Conservation (phyloP, 805 yeast species). For the Candida morakotiae region DNA sequence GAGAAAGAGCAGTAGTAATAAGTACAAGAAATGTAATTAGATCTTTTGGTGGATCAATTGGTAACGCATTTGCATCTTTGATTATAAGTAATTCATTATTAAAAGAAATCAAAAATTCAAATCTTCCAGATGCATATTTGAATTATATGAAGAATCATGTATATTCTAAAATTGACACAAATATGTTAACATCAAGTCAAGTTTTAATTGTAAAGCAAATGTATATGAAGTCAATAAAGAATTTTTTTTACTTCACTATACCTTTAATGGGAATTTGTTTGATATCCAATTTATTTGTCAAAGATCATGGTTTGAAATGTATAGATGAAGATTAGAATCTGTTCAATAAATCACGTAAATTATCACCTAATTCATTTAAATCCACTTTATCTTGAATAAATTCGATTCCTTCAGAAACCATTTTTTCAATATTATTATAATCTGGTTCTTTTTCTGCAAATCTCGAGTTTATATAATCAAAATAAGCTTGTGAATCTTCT, state of each 20-base stretch:
- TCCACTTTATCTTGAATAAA: slow-evolving; percentile 5
- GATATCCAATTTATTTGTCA: slow-evolving; percentile 24
- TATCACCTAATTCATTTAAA: slow-evolving; percentile 2
- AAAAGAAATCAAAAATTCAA: slow-evolving; percentile 14
- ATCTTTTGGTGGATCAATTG: slow-evolving; percentile 61
- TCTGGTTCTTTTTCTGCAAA: slow-evolving; percentile 2
- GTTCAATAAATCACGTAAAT: neutral
- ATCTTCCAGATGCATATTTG: slow-evolving; percentile 13
- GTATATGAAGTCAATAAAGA: slow-evolving; percentile 29
- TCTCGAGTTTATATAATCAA: slow-evolving; percentile 4
- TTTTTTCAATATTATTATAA: slow-evolving; percentile 2
- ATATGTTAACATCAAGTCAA: slow-evolving; percentile 16
- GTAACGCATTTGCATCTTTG: slow-evolving; percentile 45
- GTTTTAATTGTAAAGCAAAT: slow-evolving; percentile 18
- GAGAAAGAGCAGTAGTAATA: slow-evolving; percentile 57
- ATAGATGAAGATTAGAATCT: slow-evolving; percentile 23
- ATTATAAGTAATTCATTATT: slow-evolving; percentile 33
- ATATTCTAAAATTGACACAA: slow-evolving; percentile 19
- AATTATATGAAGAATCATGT: slow-evolving; percentile 22
- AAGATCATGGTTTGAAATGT: slow-evolving; percentile 34
- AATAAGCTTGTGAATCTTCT: slow-evolving; percentile 3
- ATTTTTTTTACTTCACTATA: slow-evolving; percentile 31
- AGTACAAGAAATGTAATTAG: slow-evolving; percentile 54
- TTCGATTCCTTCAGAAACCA: slow-evolving; percentile 5
- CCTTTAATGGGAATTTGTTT: slow-evolving; percentile 33